phyloP scores from a whole-genome alignment of 305 asterid species.

The Solanum aculeatissimum region DNA sequence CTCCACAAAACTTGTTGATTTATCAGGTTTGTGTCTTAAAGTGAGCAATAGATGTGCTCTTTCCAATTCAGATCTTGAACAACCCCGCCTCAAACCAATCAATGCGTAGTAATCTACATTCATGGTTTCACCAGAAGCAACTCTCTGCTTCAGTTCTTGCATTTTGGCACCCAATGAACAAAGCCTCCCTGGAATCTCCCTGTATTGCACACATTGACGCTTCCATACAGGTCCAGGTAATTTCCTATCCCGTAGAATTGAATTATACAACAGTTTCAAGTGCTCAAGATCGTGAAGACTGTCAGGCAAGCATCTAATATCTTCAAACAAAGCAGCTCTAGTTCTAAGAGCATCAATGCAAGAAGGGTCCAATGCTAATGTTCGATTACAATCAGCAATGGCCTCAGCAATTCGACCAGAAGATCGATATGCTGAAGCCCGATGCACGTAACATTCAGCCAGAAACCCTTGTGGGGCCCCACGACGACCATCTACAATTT shows the following conservation, averaged over 20 bases:
- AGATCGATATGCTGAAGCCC: conserved; percentile 67
- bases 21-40: conserved; percentile 82
- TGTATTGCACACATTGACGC: conserved; percentile 54
- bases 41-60: conserved; percentile 71
- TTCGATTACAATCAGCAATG: conserved; percentile 74
- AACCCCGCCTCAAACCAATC: conserved; percentile 69
- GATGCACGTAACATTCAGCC: conserved; percentile 65
- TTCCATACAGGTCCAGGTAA: conserved; percentile 78
- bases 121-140: conserved; percentile 72
- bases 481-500: conserved; percentile 81
- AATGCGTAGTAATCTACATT: conserved; percentile 66
- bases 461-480: conserved; percentile 84
- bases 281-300: conserved; percentile 90
- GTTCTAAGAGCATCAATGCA: conserved; percentile 63
- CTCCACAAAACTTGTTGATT: conserved; percentile 59
- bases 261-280: conserved; percentile 68
- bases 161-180: conserved; percentile 74
- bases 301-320: conserved; percentile 67
- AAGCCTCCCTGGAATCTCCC: conserved; percentile 78
- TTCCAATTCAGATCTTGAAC: conserved; percentile 69
- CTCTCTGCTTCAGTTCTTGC: conserved; percentile 67
- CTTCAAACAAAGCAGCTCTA: conserved; percentile 61
- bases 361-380: conserved; percentile 75
- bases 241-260: conserved; percentile 64
- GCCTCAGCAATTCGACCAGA: conserved; percentile 82